Evolutionary conservation across 2,329 filamentous ascomycete genomes (phyloP).

Genomic region (Trichoderma koningiopsis): DNA sequence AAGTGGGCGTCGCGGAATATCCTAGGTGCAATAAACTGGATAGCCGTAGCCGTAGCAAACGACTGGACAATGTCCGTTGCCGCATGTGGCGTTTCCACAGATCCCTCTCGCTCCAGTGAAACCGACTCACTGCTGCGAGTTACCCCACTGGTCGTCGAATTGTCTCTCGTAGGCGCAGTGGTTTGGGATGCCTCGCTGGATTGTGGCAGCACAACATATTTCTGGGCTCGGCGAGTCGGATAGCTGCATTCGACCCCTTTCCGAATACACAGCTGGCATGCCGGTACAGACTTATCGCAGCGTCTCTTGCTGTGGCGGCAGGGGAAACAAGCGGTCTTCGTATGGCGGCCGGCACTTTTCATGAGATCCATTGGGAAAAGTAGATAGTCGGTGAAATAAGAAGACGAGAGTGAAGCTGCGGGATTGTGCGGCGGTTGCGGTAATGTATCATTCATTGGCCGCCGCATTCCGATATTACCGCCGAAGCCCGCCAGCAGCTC

Average conservation of each 20-base stretch:
- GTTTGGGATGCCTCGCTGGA: no score
- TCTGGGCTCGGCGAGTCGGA: neutral
- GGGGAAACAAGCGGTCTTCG: neutral
- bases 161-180: neutral
- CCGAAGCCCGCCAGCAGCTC: neutral
- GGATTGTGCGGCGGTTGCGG: neutral
- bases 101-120: neutral
- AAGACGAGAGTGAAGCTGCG: neutral
- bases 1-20: constrained; percentile 1
- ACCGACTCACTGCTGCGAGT: neutral
- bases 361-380: neutral
- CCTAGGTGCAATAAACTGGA: constrained; percentile 1
- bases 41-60: neutral
- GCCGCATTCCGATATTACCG: neutral
- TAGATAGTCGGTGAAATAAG: neutral
- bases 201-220: neutral
- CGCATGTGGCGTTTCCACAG: neutral
- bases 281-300: constrained; percentile 3
- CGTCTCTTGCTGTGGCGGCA: constrained; percentile 2
- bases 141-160: neutral
- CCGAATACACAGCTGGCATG: neutral
- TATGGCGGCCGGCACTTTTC: neutral
- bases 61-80: neutral
- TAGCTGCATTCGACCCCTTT: neutral
- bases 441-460: neutral